Evolutionary conservation across 345 rosid species (phyloP).

Genomic region (Rubroshorea leprosula): DNA sequence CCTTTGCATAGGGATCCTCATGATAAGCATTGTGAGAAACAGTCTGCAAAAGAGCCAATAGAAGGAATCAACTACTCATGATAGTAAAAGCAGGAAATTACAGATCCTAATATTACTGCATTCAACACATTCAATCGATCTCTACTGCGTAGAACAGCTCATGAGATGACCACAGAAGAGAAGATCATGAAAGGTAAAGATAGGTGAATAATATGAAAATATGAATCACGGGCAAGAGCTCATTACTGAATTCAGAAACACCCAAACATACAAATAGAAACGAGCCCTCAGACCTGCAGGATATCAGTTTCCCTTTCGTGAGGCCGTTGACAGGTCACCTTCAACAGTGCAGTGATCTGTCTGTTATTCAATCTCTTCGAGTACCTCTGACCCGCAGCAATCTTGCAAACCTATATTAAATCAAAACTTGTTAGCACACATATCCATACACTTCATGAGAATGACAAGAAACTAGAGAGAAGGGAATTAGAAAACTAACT

Average conservation of each 20-base stretch:
- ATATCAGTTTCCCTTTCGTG: slow-evolving; percentile 77
- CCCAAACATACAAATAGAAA: slow-evolving; percentile 6
- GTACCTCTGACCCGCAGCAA: slow-evolving; percentile 95
- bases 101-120: no score
- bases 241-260: no score
- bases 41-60: slow-evolving; percentile 39
- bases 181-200: no score
- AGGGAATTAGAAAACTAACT: slow-evolving; percentile 27
- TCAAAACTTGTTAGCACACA: not conserved
- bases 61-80: no score
- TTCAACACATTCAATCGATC: no score
- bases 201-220: no score
- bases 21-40: slow-evolving; percentile 68
- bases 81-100: no score
- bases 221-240: not conserved
- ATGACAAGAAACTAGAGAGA: no score
- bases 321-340: slow-evolving; percentile 95
- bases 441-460: not conserved
- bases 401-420: slow-evolving; percentile 74
- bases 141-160: no score
- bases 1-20: slow-evolving; percentile 79
- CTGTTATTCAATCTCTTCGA: slow-evolving; percentile 89
- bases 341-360: slow-evolving; percentile 85
- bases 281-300: slow-evolving; percentile 39
- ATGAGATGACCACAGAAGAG: no score